Conservation (phyloP, 306 rosid species). For the Malus fusca region DNA sequence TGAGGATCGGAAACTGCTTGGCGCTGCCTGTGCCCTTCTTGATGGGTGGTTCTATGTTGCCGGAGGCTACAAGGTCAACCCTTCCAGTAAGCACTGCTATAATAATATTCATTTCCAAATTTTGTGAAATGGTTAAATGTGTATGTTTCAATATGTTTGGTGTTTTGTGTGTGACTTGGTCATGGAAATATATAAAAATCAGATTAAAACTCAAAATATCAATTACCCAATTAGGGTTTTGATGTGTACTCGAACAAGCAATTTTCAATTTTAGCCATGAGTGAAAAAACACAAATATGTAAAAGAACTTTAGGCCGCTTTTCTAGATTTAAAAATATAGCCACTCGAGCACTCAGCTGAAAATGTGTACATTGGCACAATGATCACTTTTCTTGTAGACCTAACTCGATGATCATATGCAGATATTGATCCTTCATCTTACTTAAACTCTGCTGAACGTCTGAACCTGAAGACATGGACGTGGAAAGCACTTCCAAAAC, state of each 20-base stretch:
- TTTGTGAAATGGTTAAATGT: neutral
- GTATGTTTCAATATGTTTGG: neutral
- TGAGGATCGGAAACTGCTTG: neutral
- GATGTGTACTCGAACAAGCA: too few relatives aligned
- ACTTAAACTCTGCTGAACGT: neutral
- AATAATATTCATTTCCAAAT: neutral
- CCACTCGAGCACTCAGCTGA: too few relatives aligned
- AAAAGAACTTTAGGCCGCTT: too few relatives aligned
- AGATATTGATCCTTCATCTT: neutral
- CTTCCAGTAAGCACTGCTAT: neutral
- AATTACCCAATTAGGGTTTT: neutral
- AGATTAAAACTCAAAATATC: neutral
- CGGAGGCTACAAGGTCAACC: neutral
- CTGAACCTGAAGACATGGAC: conserved; percentile 6
- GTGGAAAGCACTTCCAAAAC: neutral
- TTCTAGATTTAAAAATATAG: too few relatives aligned
- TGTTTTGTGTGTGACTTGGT: neutral
- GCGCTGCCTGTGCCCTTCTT: neutral
- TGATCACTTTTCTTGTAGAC: too few relatives aligned
- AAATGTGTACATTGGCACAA: too few relatives aligned
- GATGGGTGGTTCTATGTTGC: conserved; percentile 8
- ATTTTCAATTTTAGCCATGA: neutral
- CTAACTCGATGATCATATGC: neutral
- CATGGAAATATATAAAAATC: neutral
- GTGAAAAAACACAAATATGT: too few relatives aligned